Percentiles rank a stretch among this genome's conserved stretches.
These are phyloP conservation scores for Carex littledalei DNA, from an alignment of 176 grass and related monocot genomes.

Conservation along the genomic window DNA sequence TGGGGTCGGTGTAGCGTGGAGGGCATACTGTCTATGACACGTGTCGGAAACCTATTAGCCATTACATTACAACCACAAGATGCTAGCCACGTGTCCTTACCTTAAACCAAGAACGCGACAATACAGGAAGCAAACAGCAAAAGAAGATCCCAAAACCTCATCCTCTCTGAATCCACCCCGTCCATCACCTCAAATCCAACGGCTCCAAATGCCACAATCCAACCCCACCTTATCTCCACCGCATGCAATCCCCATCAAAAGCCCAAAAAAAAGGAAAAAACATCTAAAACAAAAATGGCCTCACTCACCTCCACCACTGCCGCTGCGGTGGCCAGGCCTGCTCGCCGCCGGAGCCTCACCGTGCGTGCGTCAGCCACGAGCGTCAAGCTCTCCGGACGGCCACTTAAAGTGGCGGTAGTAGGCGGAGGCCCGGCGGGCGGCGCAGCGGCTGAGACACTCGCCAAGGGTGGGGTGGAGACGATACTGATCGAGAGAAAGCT, in stretches of 20 bases:
- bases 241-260: slow-evolving; percentile 12
- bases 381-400: slow-evolving; percentile 56
- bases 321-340: slow-evolving; percentile 24
- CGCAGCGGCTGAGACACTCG: slow-evolving; percentile 72
- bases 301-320: slow-evolving; percentile 55
- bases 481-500: slow-evolving; percentile 92
- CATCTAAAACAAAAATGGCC: slow-evolving; percentile 38
- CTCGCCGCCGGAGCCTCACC: slow-evolving; percentile 13
- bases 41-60: slow-evolving; percentile 17
- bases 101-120: neutral
- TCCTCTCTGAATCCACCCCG: slow-evolving; percentile 41
- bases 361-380: slow-evolving; percentile 51
- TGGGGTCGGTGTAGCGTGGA: too few species aligned
- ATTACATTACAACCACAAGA: slow-evolving; percentile 13
- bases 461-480: slow-evolving; percentile 93
- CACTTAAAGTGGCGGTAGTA: slow-evolving; percentile 76
- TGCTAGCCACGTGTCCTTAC: slow-evolving; percentile 34
- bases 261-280: slow-evolving; percentile 20
- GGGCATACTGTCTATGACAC: neutral
- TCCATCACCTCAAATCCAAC: slow-evolving; percentile 29
- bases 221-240: slow-evolving; percentile 54
- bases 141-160: slow-evolving; percentile 55
- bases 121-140: neutral
- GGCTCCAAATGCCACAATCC: slow-evolving; percentile 32
- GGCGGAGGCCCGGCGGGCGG: slow-evolving; percentile 78